phyloP scores from a whole-genome alignment of 1,284 basidiomycete species.

The Ceratobasidium sp. region DNA sequence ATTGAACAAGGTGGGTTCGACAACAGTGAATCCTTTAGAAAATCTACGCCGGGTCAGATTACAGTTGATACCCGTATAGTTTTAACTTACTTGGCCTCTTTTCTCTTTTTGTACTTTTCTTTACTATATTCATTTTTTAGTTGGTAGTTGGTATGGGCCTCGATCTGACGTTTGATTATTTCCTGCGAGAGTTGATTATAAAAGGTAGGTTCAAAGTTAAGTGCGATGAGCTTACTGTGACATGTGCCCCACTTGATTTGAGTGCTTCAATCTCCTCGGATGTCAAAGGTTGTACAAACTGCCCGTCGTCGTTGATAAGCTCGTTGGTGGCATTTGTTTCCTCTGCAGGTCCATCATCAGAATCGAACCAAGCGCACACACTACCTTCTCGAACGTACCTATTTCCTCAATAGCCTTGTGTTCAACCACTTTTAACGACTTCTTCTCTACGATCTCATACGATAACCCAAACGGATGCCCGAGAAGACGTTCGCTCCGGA shows the following conservation, averaged over 20 bases:
- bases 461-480: slow-evolving; percentile 76
- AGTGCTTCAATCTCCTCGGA: slow-evolving; percentile 80
- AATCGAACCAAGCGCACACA: slow-evolving; percentile 12
- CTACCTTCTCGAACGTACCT: slow-evolving; percentile 55
- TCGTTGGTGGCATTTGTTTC: slow-evolving; percentile 90
- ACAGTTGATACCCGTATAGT: slow-evolving; percentile 17
- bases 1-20: slow-evolving; percentile 88
- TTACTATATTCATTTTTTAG: slow-evolving; percentile 97
- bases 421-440: slow-evolving; percentile 61
- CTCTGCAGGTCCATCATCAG: slow-evolving; percentile 57
- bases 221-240: slow-evolving; percentile 59
- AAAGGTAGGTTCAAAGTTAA: slow-evolving; percentile 28
- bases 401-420: slow-evolving; percentile 73
- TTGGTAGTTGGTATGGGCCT: slow-evolving; percentile 85
- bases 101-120: slow-evolving; percentile 93
- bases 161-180: slow-evolving; percentile 91
- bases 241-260: slow-evolving; percentile 76
- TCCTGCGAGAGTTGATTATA: slow-evolving; percentile 60
- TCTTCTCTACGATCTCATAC: slow-evolving; percentile 76
- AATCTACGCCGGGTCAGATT: slow-evolving; percentile 61
- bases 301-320: slow-evolving; percentile 76
- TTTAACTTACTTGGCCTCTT: slow-evolving; percentile 84
- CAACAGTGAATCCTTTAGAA: slow-evolving; percentile 84
- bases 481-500: slow-evolving; percentile 70
- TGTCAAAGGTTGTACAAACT: slow-evolving; percentile 78